Percentiles rank a stretch among this genome's conserved stretches.
Evolutionary conservation across 2,329 filamentous ascomycete species (phyloP).

Genomic region (Paecilomyces sp.): DNA sequence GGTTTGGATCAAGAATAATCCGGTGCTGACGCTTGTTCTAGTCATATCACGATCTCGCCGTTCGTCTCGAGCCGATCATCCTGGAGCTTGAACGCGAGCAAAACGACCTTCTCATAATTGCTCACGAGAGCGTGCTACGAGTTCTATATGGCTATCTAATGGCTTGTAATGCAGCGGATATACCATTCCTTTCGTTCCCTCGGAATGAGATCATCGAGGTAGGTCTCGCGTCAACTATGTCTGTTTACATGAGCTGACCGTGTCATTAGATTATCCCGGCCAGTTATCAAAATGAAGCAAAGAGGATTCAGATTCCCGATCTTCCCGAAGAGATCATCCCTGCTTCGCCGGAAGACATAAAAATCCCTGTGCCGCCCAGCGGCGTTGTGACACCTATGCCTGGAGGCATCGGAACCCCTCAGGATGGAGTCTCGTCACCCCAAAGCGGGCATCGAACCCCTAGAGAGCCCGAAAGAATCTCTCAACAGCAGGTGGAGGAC

Average conservation of each 20-base stretch:
- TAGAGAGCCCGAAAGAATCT: constrained; percentile 37
- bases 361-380: constrained; percentile 64
- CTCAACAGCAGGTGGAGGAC: constrained; percentile 39
- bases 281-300: constrained; percentile 93
- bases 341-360: constrained; percentile 71
- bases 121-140: constrained; percentile 93
- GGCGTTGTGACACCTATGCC: constrained; percentile 39
- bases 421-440: constrained; percentile 35
- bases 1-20: not conserved
- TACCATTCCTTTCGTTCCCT: constrained; percentile 86
- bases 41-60: constrained; percentile 98
- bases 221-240: constrained; percentile 12
- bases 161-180: constrained; percentile 94
- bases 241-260: constrained; percentile 8
- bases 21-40: constrained; percentile 28
- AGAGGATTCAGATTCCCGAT: constrained; percentile 75
- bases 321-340: constrained; percentile 62
- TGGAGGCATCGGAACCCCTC: constrained; percentile 34
- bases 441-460: constrained; percentile 35
- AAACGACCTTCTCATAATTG: constrained; percentile 95
- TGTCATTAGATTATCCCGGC: constrained; percentile 72
- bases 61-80: constrained; percentile 94
- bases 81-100: constrained; percentile 94
- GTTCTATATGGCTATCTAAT: constrained; percentile 97
- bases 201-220: constrained; percentile 95